These are phyloP conservation scores for Cladosporium halotolerans DNA, from an alignment of 2,329 filamentous ascomycete species.

Conservation along the genomic window DNA sequence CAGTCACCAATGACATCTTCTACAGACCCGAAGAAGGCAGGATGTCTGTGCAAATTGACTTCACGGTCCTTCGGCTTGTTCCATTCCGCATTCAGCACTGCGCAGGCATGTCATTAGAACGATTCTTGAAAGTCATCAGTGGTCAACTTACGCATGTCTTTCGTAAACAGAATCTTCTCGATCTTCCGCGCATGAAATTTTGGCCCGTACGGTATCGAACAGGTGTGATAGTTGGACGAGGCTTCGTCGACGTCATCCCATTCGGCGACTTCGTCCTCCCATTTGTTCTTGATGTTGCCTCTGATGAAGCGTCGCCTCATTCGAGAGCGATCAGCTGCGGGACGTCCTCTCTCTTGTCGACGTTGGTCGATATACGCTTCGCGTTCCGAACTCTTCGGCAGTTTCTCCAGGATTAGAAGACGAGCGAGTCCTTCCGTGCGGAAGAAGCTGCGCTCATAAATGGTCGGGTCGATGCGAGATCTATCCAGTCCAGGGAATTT, in stretches of 20 bases:
- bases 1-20: constrained; percentile 73
- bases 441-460: constrained; percentile 75
- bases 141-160: constrained; percentile 51
- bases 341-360: constrained; percentile 65
- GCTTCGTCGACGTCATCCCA: constrained; percentile 74
- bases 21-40: constrained; percentile 74
- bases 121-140: too few species aligned
- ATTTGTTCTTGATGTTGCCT: constrained; percentile 69
- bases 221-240: constrained; percentile 62
- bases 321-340: constrained; percentile 41
- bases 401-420: constrained; percentile 70
- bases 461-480: constrained; percentile 72
- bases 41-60: constrained; percentile 74
- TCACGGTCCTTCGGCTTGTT: constrained; percentile 69
- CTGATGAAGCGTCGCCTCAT: constrained; percentile 39
- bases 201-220: constrained; percentile 60
- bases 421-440: constrained; percentile 71
- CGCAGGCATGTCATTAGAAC: neutral
- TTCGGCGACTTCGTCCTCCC: constrained; percentile 76
- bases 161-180: constrained; percentile 74
- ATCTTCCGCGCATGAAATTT: constrained; percentile 58
- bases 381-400: constrained; percentile 62
- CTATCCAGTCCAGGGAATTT: constrained; percentile 72
- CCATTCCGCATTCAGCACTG: constrained; percentile 76
- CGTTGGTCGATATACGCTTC: constrained; percentile 66